Evolutionary conservation across 129 eudicot species (phyloP).

Genomic region (Lactuca sativa): DNA sequence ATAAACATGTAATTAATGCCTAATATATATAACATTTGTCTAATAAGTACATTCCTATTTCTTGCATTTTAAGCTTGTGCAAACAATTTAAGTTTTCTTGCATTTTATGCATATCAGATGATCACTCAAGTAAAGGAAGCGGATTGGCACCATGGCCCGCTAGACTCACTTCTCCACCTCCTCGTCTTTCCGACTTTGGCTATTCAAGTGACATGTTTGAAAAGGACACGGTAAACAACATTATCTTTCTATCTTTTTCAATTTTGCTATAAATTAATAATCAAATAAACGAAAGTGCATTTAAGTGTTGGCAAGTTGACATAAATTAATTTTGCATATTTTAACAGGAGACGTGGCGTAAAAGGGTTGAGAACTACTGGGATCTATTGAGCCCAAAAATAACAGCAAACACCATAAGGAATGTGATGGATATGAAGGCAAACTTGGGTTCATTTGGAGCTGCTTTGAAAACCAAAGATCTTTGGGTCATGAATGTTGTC

Average conservation of each 20-base stretch:
- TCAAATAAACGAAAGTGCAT: no score
- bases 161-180: slow-evolving; percentile 87
- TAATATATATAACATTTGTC: no score
- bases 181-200: slow-evolving; percentile 97
- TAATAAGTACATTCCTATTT: not conserved
- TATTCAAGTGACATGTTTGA: slow-evolving; percentile 79
- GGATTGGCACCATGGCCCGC: slow-evolving; percentile 99
- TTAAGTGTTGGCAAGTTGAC: not conserved
- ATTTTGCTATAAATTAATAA: not conserved
- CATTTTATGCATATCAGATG: slow-evolving; percentile 53
- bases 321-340: not conserved
- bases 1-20: no score
- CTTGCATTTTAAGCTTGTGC: not conserved
- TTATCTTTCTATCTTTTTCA: no score
- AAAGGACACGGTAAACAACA: slow-evolving; percentile 68
- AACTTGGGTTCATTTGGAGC: slow-evolving; percentile 96
- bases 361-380: slow-evolving; percentile 89
- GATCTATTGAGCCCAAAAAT: slow-evolving; percentile 81
- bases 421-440: slow-evolving; percentile 99
- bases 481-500: slow-evolving; percentile 98
- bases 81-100: not conserved
- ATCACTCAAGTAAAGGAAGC: slow-evolving; percentile 78
- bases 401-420: slow-evolving; percentile 69
- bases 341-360: slow-evolving; percentile 75
- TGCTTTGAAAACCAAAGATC: slow-evolving; percentile 82